Percentiles rank a stretch among this genome's conserved stretches.
Evolutionary conservation across 805 yeast genomes (phyloP).

Genomic region (Grigorovia transvaalensis): DNA sequence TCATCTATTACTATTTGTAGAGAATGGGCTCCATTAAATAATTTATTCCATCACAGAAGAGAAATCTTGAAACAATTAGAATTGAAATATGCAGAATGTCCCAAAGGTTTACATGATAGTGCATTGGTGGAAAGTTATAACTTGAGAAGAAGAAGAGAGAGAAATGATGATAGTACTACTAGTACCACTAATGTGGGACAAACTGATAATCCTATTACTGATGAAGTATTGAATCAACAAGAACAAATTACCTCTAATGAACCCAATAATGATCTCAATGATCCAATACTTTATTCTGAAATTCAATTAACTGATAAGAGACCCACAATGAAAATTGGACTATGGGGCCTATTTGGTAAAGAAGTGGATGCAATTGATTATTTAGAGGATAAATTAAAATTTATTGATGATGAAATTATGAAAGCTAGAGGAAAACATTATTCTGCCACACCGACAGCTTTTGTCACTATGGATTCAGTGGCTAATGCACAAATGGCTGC

Average conservation of each 20-base stretch:
- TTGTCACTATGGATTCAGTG: slow-evolving; percentile 88
- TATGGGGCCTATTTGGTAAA: slow-evolving; percentile 53
- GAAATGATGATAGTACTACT: not conserved
- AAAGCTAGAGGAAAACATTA: slow-evolving; percentile 58
- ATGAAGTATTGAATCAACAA: slow-evolving; percentile 1
- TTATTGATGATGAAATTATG: slow-evolving; percentile 59
- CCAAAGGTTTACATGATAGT: slow-evolving; percentile 17
- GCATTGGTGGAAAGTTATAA: slow-evolving; percentile 18
- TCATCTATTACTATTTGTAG: slow-evolving; percentile 68
- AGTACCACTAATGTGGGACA: not conserved
- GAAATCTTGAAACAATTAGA: slow-evolving; percentile 50
- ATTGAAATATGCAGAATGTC: slow-evolving; percentile 32
- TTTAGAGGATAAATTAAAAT: slow-evolving; percentile 56
- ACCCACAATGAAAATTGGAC: slow-evolving; percentile 54
- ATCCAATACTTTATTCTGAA: slow-evolving; percentile 18
- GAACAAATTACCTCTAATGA: too few relatives aligned
- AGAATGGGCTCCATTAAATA: slow-evolving; percentile 73
- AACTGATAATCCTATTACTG: slow-evolving; percentile 3
- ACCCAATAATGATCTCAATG: slow-evolving; percentile 7
- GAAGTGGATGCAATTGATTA: slow-evolving; percentile 74
- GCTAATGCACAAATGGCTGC: slow-evolving; percentile 96
- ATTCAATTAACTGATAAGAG: slow-evolving; percentile 32
- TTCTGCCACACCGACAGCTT: slow-evolving; percentile 82
- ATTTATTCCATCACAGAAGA: slow-evolving; percentile 50
- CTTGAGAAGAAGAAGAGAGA: slow-evolving; percentile 8